Conservation (phyloP, 805 yeast species). For the Kodamaea leandrae region DNA sequence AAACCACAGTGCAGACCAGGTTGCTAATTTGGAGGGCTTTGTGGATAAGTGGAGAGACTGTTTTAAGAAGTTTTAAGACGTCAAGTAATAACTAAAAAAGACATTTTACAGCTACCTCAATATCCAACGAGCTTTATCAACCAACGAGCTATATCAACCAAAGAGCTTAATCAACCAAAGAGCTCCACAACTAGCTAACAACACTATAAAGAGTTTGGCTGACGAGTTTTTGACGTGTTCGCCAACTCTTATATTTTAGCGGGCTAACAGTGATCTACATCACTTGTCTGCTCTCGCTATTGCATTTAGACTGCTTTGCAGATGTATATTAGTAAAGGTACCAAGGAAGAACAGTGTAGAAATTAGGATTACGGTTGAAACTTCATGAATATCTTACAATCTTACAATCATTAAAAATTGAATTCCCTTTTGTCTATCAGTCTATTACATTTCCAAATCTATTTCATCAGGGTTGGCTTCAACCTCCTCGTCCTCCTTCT, state of each 20-base stretch:
- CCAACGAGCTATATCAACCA: too few species aligned
- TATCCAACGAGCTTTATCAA: too few species aligned
- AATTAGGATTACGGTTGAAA: background rate
- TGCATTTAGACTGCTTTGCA: background rate
- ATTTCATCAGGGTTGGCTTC: slow-evolving; percentile 56
- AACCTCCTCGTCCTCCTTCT: slow-evolving; percentile 1
- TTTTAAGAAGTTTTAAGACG: slow-evolving; percentile 24
- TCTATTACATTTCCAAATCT: slow-evolving; percentile 50
- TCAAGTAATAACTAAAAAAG: too few species aligned
- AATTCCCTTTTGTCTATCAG: background rate
- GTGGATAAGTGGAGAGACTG: slow-evolving; percentile 37
- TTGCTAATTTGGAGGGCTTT: slow-evolving; percentile 34
- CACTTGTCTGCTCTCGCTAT: background rate
- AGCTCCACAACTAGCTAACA: too few species aligned
- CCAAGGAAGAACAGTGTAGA: too few species aligned
- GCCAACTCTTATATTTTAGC: too few species aligned
- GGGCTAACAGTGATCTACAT: too few species aligned
- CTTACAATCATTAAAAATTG: background rate
- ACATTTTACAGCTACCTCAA: too few species aligned
- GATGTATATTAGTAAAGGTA: slow-evolving; percentile 3
- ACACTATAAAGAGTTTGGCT: too few species aligned
- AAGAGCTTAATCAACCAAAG: too few species aligned
- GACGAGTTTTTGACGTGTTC: too few species aligned
- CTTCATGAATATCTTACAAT: too few species aligned
- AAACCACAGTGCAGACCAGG: slow-evolving; percentile 34